These are phyloP conservation scores for Termitomyces sp. DNA, from an alignment of 768 basidiomycete genomes.

Conservation along the genomic window DNA sequence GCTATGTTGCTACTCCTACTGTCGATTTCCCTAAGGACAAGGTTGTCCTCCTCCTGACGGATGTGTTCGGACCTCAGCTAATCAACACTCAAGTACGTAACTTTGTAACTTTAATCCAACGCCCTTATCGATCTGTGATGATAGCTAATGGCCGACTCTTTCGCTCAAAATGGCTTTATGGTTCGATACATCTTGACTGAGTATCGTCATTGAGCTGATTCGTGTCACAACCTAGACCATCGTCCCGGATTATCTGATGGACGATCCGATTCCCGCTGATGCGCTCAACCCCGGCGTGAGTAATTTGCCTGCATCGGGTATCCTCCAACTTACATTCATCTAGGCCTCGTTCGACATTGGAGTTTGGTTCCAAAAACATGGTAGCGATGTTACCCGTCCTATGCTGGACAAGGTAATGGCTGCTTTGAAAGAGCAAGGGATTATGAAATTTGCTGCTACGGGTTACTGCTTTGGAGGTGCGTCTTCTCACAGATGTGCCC, in stretches of 20 bases:
- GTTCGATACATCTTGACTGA: slow-evolving; percentile 14
- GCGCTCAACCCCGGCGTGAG: slow-evolving; percentile 31
- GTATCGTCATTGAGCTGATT: not conserved
- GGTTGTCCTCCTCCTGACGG: slow-evolving; percentile 51
- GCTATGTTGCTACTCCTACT: slow-evolving; percentile 53
- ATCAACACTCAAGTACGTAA: slow-evolving; percentile 40
- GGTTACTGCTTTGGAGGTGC: slow-evolving; percentile 72
- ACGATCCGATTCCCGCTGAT: slow-evolving; percentile 35
- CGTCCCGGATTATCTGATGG: slow-evolving; percentile 38
- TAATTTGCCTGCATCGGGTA: not conserved
- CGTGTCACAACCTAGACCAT: slow-evolving; percentile 27
- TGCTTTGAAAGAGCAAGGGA: slow-evolving; percentile 55
- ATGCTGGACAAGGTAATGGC: slow-evolving; percentile 52
- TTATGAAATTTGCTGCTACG: slow-evolving; percentile 53
- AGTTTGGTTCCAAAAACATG: slow-evolving; percentile 45
- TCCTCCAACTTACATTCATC: not conserved
- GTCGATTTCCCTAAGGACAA: slow-evolving; percentile 51
- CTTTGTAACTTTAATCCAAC: not conserved
- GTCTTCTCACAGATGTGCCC: slow-evolving; percentile 4
- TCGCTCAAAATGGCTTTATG: slow-evolving; percentile 43
- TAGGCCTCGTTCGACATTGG: slow-evolving; percentile 33
- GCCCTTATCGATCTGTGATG: not conserved
- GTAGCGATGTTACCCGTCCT: slow-evolving; percentile 37
- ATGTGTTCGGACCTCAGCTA: slow-evolving; percentile 48
- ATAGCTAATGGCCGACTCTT: slow-evolving; percentile 40